These are phyloP conservation scores for Colletotrichum camelliae DNA, from an alignment of 2,329 filamentous ascomycete genomes.

Conservation along the genomic window DNA sequence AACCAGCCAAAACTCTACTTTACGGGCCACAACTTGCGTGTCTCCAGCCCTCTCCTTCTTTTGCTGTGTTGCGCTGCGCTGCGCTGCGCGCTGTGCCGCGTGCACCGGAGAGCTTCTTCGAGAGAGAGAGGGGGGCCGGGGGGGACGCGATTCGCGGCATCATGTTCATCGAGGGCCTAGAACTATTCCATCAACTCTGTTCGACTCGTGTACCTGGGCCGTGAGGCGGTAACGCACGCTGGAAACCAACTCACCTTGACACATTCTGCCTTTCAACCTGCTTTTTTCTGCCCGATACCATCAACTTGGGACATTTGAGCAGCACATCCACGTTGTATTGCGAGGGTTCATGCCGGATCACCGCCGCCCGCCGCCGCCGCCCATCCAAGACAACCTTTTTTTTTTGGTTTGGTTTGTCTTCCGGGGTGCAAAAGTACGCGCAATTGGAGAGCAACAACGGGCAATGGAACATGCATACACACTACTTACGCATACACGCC, in stretches of 20 bases:
- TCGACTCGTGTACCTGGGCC: conserved; percentile 4
- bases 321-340: not conserved
- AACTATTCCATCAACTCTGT: conserved; percentile 16
- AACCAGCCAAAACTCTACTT: not conserved
- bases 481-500: not conserved
- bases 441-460: not conserved
- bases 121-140: not conserved
- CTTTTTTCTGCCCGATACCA: not conserved
- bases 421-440: not conserved
- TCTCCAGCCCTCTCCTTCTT: not conserved
- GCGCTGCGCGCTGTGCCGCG: not conserved
- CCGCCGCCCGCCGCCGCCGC: not conserved
- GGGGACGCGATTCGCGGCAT: not conserved
- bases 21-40: not conserved
- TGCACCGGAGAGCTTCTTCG: not conserved
- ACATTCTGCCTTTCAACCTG: not conserved
- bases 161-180: not conserved
- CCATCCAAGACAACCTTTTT: not conserved
- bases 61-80: not conserved
- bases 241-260: not conserved
- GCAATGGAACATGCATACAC: not conserved
- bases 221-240: not conserved
- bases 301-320: not conserved
- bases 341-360: not conserved
- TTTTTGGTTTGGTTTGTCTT: not conserved